These are phyloP conservation scores for Populus euphratica DNA, from an alignment of 345 rosid genomes.

Conservation along the genomic window DNA sequence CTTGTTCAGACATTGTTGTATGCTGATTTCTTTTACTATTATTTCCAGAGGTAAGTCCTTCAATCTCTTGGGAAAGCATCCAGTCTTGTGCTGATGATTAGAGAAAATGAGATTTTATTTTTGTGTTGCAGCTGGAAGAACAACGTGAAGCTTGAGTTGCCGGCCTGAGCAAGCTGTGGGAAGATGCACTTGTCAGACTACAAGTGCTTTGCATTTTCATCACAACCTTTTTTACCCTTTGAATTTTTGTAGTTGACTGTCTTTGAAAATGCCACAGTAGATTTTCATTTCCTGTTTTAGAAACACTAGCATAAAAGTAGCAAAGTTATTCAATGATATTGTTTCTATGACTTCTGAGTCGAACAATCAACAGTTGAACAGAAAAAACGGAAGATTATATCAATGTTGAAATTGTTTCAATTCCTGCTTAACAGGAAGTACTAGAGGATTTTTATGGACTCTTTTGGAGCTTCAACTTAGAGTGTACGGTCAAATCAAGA, in stretches of 20 bases:
- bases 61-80: not conserved
- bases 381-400: too few species aligned
- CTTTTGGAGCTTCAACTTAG: too few species aligned
- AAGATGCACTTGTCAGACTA: not conserved
- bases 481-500: too few species aligned
- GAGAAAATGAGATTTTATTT: not conserved
- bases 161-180: constrained; percentile 41
- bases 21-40: constrained; percentile 81
- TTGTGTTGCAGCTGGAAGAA: constrained; percentile 67
- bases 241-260: not conserved
- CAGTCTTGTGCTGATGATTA: not conserved
- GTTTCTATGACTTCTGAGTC: too few species aligned
- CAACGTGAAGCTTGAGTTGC: constrained; percentile 79
- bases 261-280: not conserved
- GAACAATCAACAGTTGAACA: too few species aligned
- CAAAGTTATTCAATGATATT: not conserved
- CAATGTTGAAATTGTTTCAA: too few species aligned
- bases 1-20: constrained; percentile 65
- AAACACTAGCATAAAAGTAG: not conserved
- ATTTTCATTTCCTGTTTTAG: not conserved
- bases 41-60: constrained; percentile 55
- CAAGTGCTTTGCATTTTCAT: not conserved
- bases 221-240: not conserved
- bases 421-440: too few species aligned
- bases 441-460: too few species aligned